Evolutionary conservation across 257 asterid genomes (phyloP).

Genomic region (Fraxinus cuspidata): DNA sequence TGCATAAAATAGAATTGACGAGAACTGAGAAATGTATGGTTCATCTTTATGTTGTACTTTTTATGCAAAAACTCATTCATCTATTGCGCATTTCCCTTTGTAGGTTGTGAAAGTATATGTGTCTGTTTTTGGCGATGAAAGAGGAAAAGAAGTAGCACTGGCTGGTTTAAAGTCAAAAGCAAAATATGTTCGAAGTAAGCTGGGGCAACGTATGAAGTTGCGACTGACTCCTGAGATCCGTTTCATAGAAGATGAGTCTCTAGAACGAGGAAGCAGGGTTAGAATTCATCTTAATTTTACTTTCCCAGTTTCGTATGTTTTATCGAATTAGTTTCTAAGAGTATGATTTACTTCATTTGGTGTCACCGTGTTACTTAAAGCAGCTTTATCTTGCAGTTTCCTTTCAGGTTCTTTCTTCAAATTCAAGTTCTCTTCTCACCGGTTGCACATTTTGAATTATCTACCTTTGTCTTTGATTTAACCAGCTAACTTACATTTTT

Average conservation of each 20-base stretch:
- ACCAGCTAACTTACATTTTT: background rate
- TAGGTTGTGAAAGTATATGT: conserved; percentile 97
- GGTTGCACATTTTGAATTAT: background rate
- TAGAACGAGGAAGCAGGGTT: conserved; percentile 99
- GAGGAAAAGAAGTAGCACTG: conserved; percentile 95
- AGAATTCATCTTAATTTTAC: conserved; percentile 31
- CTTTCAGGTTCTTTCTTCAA: background rate
- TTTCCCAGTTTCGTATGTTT: conserved; percentile 1
- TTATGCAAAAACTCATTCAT: conserved; percentile 7
- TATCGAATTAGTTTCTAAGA: background rate
- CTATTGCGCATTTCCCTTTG: conserved; percentile 12
- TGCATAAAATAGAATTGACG: background rate
- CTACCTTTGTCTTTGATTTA: background rate
- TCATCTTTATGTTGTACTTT: conserved; percentile 3
- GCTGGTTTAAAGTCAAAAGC: conserved; percentile 90
- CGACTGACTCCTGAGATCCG: conserved; percentile 96
- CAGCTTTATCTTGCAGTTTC: conserved; percentile 7
- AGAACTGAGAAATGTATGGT: background rate
- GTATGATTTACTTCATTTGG: background rate
- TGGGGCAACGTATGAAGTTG: conserved; percentile 94
- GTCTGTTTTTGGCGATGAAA: conserved; percentile 95
- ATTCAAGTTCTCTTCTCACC: background rate
- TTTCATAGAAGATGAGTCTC: conserved; percentile 88
- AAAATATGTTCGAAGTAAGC: conserved; percentile 83
- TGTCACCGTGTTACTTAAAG: background rate